Evolutionary conservation across 768 basidiomycete species (phyloP), one percentile per base, ranked within the genome.

Genomic region (Pulveroboletus sp.): DNA sequence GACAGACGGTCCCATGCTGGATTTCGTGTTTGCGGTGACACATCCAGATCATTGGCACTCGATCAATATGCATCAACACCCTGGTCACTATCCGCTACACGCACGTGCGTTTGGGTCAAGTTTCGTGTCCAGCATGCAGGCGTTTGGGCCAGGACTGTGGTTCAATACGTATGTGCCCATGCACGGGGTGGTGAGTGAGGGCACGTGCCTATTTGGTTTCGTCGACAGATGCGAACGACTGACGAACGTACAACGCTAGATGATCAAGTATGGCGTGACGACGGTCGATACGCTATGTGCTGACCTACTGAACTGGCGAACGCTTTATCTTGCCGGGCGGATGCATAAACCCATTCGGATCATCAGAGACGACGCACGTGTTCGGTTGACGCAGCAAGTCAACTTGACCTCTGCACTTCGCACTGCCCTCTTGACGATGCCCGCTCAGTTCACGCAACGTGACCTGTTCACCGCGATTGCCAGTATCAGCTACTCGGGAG

Each of bases 331-430:
- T 36, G 89, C 93, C 0, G 96, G 96, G 0, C 80, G 96, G 31
- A 92, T 97, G 83, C 96, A 98, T 71, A 99, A 99, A 69, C 96
- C 96, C 1, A 80, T 94, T 42, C 82, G 90, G 43, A 94, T 95
- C 61, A 87, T 96, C 69, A 84, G 84, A 68, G 89, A 94, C 66
- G 92, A 96, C 65, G 86, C 93, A 2, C 86, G 93, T 35, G 90
- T 97, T 14, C 83, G 89, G 47, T 76, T 94, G 46, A 92, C 93
- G 17, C 89, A 93, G 64, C 89, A 95, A 61, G 91, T 93, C 63
- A 99, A 99, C 75, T 78, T 96, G 39, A 81, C 85, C 11, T 92
- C 89, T 11, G 94, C 94, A 3, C 76, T 96, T 15, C 86, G 93
- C 39, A 82, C 90, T n/a, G 86, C 93, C 0, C 84, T 98, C 43